Conservation (phyloP, 805 yeast genomes). For the Candida takata region DNA sequence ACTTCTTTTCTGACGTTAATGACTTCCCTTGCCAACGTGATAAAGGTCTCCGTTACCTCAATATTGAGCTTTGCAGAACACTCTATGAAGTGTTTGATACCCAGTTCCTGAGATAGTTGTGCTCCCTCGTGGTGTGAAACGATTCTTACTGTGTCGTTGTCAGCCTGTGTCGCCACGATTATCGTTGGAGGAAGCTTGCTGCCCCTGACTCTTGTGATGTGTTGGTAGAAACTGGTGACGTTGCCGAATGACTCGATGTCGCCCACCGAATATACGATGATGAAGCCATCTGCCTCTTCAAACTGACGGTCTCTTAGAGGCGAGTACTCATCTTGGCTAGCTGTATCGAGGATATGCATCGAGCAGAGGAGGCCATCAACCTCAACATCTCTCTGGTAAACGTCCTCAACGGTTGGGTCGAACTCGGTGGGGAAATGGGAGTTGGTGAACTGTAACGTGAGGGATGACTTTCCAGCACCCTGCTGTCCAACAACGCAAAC, state of each 20-base stretch:
- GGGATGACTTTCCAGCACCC: slow-evolving; percentile 63
- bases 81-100: slow-evolving; percentile 11
- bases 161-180: slow-evolving; percentile 16
- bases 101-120: slow-evolving; percentile 11
- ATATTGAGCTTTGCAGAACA: slow-evolving; percentile 14
- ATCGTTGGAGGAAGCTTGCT: slow-evolving; percentile 16
- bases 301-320: slow-evolving; percentile 48
- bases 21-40: slow-evolving; percentile 3
- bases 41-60: slow-evolving; percentile 15
- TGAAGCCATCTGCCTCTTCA: slow-evolving; percentile 18
- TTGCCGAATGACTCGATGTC: slow-evolving; percentile 9
- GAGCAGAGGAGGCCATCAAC: slow-evolving; percentile 47
- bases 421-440: slow-evolving; percentile 58
- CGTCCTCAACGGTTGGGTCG: slow-evolving; percentile 64
- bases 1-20: neutral
- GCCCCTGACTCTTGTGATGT: slow-evolving; percentile 11
- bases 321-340: slow-evolving; percentile 75
- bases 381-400: slow-evolving; percentile 48
- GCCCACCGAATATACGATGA: slow-evolving; percentile 15
- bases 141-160: slow-evolving; percentile 8
- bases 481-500: slow-evolving; percentile 55
- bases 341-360: slow-evolving; percentile 65
- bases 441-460: slow-evolving; percentile 56
- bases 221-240: slow-evolving; percentile 12
- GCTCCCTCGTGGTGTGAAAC: slow-evolving; percentile 13